Evolutionary conservation across 768 basidiomycete genomes (phyloP), one percentile per base, ranked within the genome.

Genomic region (Amanita exitialis): DNA sequence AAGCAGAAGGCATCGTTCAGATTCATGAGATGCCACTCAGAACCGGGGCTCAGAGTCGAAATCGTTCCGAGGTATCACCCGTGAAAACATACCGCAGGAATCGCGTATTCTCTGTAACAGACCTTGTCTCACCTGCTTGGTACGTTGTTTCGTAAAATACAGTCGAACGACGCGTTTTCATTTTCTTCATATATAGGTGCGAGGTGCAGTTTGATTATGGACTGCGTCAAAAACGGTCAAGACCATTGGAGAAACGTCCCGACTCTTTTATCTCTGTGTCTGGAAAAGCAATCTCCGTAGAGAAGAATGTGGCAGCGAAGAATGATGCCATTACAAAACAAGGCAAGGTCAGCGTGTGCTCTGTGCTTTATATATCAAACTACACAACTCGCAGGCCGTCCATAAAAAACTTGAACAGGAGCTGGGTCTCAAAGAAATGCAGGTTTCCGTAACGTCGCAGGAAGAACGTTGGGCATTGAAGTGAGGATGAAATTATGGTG

Each of bases 161-260:
- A 38, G 6, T 13, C 27, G 16, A 32, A 47, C 34, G n/a, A 35
- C 20, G 42, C 28, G 23, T 18, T 13, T 12, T 51, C 3, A 25
- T 49, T 54, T n/a, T 25, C 55, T 23, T 9, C 52, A 12, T 12
- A 12, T 15, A 0, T 58, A 88, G 87, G 87, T 90, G 87, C 58
- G 87, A 88, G 59, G 74, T 87, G 5, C 85, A 88, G 61, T 80
- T 78, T 61, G 85, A 90, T 56, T 90, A 90, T 59, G 78, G 84
- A 2, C 68, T 89, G 36, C 76, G 78, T 27, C 82, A 83, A 53
- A 68, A 66, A 52, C 72, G 84, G 18, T 65, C 70, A 39, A 70
- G 63, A 39, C 77, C 74, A 15, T 55, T 84, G 0, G 65, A 66
- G 16, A 52, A 64, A 8, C 74, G 86, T 16, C 86, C 85, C 0